These are phyloP conservation scores for Inga laurina DNA, from an alignment of 306 rosid genomes.

Conservation along the genomic window DNA sequence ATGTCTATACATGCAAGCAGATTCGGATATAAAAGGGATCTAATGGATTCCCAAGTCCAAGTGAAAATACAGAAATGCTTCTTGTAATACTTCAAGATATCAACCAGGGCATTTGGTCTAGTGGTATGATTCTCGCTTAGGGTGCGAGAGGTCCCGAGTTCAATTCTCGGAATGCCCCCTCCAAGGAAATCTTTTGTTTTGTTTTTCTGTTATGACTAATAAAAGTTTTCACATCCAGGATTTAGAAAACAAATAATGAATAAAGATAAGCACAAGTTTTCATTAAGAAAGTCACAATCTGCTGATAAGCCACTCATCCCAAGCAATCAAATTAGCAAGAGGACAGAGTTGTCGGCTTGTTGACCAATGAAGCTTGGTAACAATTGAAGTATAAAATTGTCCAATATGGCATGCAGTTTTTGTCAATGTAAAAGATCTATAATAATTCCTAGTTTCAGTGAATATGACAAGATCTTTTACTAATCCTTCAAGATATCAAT, in stretches of 20 bases:
- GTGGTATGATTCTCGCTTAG: slow-evolving; percentile 3
- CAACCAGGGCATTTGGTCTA: slow-evolving; percentile 1
- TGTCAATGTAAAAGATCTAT: not conserved
- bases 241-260: not conserved
- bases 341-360: not conserved
- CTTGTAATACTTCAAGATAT: not conserved
- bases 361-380: not conserved
- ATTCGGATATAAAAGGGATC: not conserved
- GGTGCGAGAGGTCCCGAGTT: not conserved
- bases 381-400: not conserved
- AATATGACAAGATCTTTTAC: not conserved
- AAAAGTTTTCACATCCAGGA: not conserved
- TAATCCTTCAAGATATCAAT: not conserved
- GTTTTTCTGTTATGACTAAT: not conserved
- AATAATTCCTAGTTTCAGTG: not conserved
- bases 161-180: not conserved
- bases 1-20: slow-evolving; percentile 4
- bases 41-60: not conserved
- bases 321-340: not conserved
- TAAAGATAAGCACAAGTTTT: not conserved
- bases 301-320: not conserved
- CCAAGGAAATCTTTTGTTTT: not conserved
- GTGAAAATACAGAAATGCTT: not conserved
- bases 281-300: not conserved
- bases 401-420: not conserved